Evolutionary conservation across 2,329 filamentous ascomycete species (phyloP).

Genomic region (Pleurostoma richardsiae): DNA sequence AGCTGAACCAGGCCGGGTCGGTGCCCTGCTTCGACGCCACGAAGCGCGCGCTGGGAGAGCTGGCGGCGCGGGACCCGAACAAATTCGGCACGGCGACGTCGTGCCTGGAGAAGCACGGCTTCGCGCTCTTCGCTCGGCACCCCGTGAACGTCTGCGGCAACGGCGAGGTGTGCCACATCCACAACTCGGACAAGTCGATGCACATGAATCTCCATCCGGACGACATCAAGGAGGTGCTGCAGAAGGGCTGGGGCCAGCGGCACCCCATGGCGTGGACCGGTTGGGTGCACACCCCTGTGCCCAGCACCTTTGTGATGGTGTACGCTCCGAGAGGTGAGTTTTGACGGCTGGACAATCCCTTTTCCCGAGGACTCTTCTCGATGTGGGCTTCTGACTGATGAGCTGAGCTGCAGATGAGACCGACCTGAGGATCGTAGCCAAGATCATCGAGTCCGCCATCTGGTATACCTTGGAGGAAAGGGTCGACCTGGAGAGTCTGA

Average conservation of each 20-base stretch:
- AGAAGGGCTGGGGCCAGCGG: conserved; percentile 74
- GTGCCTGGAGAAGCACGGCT: conserved; percentile 78
- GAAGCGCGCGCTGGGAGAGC: conserved; percentile 42
- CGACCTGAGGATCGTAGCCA: conserved; percentile 62
- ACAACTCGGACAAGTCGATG: conserved; percentile 70
- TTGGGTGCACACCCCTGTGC: conserved; percentile 63
- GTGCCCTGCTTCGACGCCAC: conserved; percentile 50
- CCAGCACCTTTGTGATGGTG: conserved; percentile 71
- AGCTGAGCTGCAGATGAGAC: conserved; percentile 38
- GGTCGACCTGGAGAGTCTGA: conserved; percentile 8
- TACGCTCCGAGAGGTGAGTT: conserved; percentile 65
- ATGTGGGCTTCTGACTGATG: too few species aligned
- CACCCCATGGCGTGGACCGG: conserved; percentile 63
- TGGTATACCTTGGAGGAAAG: conserved; percentile 51
- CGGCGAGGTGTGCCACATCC: conserved; percentile 80
- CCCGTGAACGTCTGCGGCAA: conserved; percentile 66
- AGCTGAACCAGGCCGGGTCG: conserved; percentile 63
- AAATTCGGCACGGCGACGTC: conserved; percentile 59
- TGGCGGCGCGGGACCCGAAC: conserved; percentile 40
- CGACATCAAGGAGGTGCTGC: conserved; percentile 67
- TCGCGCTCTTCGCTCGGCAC: conserved; percentile 65
- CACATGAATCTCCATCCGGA: conserved; percentile 77
- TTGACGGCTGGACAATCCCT: neutral
- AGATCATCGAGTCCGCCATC: conserved; percentile 68
- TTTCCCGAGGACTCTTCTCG: neutral